Evolutionary conservation across 352 stramenopile genomes (phyloP).

Genomic region (Globisporangium cylindrosporum): DNA sequence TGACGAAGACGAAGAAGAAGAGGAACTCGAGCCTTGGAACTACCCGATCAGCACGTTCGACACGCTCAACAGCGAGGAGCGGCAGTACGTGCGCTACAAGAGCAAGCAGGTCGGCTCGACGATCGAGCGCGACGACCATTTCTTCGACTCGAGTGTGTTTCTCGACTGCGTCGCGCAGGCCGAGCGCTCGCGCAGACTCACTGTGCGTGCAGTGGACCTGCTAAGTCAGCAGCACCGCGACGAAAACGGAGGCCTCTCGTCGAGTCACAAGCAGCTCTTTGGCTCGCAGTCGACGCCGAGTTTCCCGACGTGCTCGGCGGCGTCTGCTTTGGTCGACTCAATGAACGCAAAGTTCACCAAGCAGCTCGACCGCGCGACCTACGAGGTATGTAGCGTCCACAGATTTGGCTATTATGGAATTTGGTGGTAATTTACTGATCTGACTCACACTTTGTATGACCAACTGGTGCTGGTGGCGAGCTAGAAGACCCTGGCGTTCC

Average conservation of each 20-base stretch:
- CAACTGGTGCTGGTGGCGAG: not conserved
- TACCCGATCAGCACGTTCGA: constrained; percentile 68
- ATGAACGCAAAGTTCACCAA: constrained; percentile 44
- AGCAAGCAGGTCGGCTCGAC: constrained; percentile 53
- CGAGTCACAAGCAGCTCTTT: not conserved
- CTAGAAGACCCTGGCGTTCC: constrained; percentile 44
- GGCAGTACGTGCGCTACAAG: constrained; percentile 57
- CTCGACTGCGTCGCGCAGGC: constrained; percentile 67
- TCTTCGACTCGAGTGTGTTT: constrained; percentile 62
- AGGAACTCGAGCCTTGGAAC: constrained; percentile 45
- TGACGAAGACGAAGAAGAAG: constrained; percentile 10
- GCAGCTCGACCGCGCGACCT: constrained; percentile 27
- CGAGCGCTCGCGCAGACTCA: constrained; percentile 58
- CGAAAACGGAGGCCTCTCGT: not conserved
- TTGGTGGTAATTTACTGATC: not conserved
- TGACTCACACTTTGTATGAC: not conserved
- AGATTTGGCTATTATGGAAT: not conserved
- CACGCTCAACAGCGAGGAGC: constrained; percentile 51
- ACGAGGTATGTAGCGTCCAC: constrained; percentile 23
- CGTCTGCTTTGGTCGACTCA: constrained; percentile 23
- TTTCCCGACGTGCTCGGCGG: constrained; percentile 21
- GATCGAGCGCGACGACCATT: constrained; percentile 60
- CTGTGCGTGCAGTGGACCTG: constrained; percentile 50
- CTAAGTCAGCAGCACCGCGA: constrained; percentile 17
- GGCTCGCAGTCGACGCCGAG: constrained; percentile 17